Evolutionary conservation across 1,284 basidiomycete genomes (phyloP), one percentile per base, ranked within the genome.

Genomic region (Malassezia sympodialis): DNA sequence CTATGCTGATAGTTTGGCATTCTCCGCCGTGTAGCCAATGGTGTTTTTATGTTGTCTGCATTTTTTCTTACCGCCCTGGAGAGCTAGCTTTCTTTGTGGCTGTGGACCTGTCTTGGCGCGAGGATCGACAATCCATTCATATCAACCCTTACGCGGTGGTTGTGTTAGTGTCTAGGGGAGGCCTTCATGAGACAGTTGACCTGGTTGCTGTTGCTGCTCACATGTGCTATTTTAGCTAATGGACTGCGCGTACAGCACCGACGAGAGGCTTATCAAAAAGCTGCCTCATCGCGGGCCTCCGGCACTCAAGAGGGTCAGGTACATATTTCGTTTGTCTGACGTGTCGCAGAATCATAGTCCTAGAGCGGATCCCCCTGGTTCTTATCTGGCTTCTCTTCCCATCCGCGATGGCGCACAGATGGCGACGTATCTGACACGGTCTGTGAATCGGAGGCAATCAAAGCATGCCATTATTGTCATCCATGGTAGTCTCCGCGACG

Each of bases 401-500:
- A 12, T 54, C 11, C 37, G 8, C 8, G 28, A 42, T 3, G 17
- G 23, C 15, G 52, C 45, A 2, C 8, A 48, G 10, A 34, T 54
- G 4, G 44, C 52, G 1, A 42, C 31, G 5, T 54, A 48, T 21
- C 42, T 35, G 52, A 41, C 45, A 1, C 17, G 26, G 26, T 31
- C 40, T 27, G 24, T 45, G 2, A 24, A 54, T 8, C 27, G 40
- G 14, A n/a, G 42, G 2, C 11, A 12, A 26, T 12, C 23, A 2
- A 47, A 31, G 15, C 52, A 54, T 27, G 67, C 58, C 0, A 55
- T 69, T 31, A 67, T 69, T 51, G 53, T 65, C 44, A 44, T 68
- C 35, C 67, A 69, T 52, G 67, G 67, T 12, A 58, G 62, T 24
- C 27, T 51, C 8, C 59, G 67, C 26, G 68, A 69, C 23, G 67